Conservation (phyloP, 2,329 filamentous ascomycete genomes). For the Coniochaeta sp. region DNA sequence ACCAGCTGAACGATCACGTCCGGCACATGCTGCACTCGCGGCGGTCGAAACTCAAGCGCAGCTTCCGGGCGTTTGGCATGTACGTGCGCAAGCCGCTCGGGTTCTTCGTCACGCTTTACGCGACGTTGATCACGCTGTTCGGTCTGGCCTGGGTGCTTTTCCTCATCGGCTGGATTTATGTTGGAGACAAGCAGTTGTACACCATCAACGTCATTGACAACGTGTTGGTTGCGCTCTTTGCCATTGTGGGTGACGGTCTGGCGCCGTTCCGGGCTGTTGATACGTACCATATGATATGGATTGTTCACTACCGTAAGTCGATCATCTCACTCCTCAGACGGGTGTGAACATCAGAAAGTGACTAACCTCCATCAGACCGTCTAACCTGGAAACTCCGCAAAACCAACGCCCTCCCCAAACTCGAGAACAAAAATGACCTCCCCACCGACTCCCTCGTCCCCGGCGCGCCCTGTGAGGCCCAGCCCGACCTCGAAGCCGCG, state of each 20-base stretch:
- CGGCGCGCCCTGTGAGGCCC: not conserved
- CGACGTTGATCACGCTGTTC: slow-evolving; percentile 74
- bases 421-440: slow-evolving; percentile 64
- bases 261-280: slow-evolving; percentile 72
- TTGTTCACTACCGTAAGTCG: slow-evolving; percentile 60
- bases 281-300: slow-evolving; percentile 82
- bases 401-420: slow-evolving; percentile 52
- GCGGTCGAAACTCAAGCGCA: slow-evolving; percentile 70
- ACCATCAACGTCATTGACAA: slow-evolving; percentile 65
- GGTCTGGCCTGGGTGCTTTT: slow-evolving; percentile 88
- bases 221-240: slow-evolving; percentile 63
- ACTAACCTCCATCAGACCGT: slow-evolving; percentile 23
- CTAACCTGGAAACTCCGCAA: slow-evolving; percentile 59
- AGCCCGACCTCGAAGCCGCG: slow-evolving; percentile 31
- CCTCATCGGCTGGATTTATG: slow-evolving; percentile 83
- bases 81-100: slow-evolving; percentile 73
- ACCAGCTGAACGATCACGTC: slow-evolving; percentile 76
- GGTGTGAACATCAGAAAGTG: too few species aligned
- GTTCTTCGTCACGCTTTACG: slow-evolving; percentile 78
- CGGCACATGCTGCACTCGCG: slow-evolving; percentile 81
- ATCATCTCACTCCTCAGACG: too few species aligned
- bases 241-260: slow-evolving; percentile 62
- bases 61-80: slow-evolving; percentile 72
- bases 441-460: slow-evolving; percentile 27
- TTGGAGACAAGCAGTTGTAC: slow-evolving; percentile 65